These are phyloP conservation scores for Naganishia onofrii DNA, from an alignment of 768 basidiomycete species.

Conservation along the genomic window DNA sequence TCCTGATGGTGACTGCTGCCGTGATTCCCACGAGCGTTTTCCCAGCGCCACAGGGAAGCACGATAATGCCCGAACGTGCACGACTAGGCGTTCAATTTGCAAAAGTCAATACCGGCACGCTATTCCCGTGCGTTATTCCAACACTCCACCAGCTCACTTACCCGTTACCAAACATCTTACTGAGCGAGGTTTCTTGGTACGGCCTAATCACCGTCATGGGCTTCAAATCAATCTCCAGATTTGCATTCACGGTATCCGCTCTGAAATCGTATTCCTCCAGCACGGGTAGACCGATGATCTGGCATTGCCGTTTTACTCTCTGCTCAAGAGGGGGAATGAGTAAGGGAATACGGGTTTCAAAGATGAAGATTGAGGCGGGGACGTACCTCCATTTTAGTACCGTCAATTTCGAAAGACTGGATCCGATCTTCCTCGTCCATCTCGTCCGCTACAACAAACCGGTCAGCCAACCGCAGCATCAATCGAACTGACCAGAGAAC, in stretches of 20 bases:
- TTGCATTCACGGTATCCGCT: conserved; percentile 92
- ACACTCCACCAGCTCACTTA: conserved; percentile 50
- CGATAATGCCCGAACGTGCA: conserved; percentile 96
- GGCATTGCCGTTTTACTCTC: conserved; percentile 95
- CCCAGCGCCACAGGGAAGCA: conserved; percentile 95
- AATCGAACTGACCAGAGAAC: conserved; percentile 36
- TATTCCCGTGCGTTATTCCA: too few species aligned
- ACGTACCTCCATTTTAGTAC: conserved; percentile 84
- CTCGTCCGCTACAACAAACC: conserved; percentile 65
- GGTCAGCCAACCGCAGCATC: background rate
- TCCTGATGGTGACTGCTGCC: conserved; percentile 98
- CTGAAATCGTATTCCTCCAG: conserved; percentile 99
- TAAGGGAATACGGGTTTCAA: background rate
- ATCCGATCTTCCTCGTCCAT: conserved; percentile 96
- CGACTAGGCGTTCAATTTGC: conserved; percentile 59
- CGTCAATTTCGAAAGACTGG: conserved; percentile 93
- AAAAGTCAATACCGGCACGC: too few species aligned
- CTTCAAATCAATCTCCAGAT: conserved; percentile 97
- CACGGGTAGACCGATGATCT: conserved; percentile 95
- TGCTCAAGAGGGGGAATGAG: conserved; percentile 45
- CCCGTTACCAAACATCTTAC: conserved; percentile 99
- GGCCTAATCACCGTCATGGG: conserved; percentile 95
- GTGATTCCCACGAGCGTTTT: conserved; percentile 99
- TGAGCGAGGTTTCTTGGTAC: conserved; percentile 96
- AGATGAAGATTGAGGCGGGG: background rate